A percentile compares a stretch with the other conserved stretches of the same genome.
Evolutionary conservation across 2,329 filamentous ascomycete genomes (phyloP).

Genomic region (Chaetomiaceae sp.): DNA sequence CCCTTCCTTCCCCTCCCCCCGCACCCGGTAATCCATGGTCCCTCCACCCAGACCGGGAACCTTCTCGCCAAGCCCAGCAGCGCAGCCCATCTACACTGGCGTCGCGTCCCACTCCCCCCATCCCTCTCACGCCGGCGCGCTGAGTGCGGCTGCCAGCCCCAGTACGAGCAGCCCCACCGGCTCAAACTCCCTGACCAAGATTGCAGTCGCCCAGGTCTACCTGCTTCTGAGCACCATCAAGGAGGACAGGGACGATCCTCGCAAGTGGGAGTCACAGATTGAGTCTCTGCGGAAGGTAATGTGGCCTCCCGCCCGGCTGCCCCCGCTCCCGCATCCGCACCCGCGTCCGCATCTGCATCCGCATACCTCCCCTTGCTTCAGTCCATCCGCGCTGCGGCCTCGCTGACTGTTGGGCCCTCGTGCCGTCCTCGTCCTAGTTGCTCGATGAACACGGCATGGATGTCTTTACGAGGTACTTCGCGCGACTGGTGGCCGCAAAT

Average conservation of each 20-base stretch:
- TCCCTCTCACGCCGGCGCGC: constrained; percentile 49
- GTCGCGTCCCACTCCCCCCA: constrained; percentile 47
- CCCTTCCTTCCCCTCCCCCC: constrained; percentile 21
- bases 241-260: constrained; percentile 78
- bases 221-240: constrained; percentile 90
- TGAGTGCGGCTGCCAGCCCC: constrained; percentile 56
- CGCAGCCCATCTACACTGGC: constrained; percentile 52
- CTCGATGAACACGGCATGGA: constrained; percentile 99
- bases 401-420: constrained; percentile 5
- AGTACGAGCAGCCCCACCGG: constrained; percentile 58
- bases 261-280: constrained; percentile 87
- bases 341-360: no score
- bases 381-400: no score
- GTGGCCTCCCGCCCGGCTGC: no score
- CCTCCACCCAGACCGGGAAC: constrained; percentile 57
- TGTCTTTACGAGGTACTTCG: constrained; percentile 93
- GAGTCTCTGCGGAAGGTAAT: constrained; percentile 85
- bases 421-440: constrained; percentile 48
- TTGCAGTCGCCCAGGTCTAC: constrained; percentile 92
- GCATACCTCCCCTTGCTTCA: no score
- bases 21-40: constrained; percentile 44
- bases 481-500: constrained; percentile 86
- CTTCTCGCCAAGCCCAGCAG: constrained; percentile 54
- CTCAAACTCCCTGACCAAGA: constrained; percentile 71
- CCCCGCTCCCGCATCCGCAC: no score